Conservation (phyloP, 2,329 filamentous ascomycete species). For the Colletotrichum sp. region DNA sequence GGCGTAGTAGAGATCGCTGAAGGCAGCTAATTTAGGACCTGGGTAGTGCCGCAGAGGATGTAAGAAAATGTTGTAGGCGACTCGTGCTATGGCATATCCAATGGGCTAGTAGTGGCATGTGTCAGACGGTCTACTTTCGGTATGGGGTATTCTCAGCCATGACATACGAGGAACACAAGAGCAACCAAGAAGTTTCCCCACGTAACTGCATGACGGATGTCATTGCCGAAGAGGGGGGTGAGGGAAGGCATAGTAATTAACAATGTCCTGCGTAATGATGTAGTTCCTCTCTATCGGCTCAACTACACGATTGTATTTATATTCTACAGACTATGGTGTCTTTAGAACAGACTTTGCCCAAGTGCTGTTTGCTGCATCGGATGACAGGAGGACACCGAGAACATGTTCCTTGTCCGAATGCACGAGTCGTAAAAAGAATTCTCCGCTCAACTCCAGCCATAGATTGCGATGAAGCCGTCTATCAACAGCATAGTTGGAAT, state of each 20-base stretch:
- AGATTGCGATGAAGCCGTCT: not conserved
- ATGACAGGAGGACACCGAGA: not conserved
- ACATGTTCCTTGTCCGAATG: no score
- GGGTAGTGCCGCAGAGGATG: constrained; percentile 8
- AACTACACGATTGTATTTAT: not conserved
- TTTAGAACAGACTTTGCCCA: not conserved
- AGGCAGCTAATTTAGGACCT: not conserved
- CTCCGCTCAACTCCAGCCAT: not conserved
- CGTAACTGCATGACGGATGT: not conserved
- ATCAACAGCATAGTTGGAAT: not conserved
- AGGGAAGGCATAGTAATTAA: not conserved
- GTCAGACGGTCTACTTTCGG: not conserved
- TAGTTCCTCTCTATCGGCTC: not conserved
- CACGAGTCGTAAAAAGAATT: not conserved
- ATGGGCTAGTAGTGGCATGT: not conserved
- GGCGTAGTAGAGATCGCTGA: not conserved
- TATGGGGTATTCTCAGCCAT: not conserved
- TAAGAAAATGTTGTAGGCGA: not conserved
- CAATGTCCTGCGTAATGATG: not conserved
- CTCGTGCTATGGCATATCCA: not conserved
- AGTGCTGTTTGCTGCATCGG: not conserved
- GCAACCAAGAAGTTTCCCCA: not conserved
- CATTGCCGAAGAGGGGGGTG: not conserved
- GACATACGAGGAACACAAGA: not conserved
- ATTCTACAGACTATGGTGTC: not conserved